A percentile compares a stretch with the other conserved stretches of the same genome.
These are phyloP conservation scores for Acanthochlamys bracteata DNA, from an alignment of 106 monocot species.

Conservation along the genomic window DNA sequence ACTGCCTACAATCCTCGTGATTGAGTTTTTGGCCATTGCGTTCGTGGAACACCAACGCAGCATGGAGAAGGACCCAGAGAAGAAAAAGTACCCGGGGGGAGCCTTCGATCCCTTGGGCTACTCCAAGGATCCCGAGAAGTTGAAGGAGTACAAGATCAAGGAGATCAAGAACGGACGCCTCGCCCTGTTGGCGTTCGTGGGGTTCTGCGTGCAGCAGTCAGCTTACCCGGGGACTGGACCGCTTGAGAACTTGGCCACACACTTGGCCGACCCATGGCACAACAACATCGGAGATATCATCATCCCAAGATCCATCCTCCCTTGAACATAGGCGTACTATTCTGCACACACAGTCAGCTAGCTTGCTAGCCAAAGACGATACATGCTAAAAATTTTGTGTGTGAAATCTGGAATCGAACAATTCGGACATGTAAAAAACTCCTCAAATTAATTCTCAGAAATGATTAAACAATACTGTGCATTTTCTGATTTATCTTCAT, in stretches of 20 bases:
- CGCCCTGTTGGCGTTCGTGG: constrained; percentile 79
- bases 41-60: constrained; percentile 93
- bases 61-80: constrained; percentile 98
- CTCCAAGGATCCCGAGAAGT: constrained; percentile 84
- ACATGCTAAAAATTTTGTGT: too few relatives aligned
- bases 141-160: constrained; percentile 89
- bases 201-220: constrained; percentile 89
- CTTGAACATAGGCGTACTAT: constrained; percentile 16
- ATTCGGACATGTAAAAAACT: too few relatives aligned
- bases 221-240: constrained; percentile 96
- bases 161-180: constrained; percentile 96
- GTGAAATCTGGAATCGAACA: too few relatives aligned
- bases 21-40: constrained; percentile 81
- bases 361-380: too few relatives aligned
- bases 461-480: too few relatives aligned
- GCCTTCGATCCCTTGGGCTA: constrained; percentile 91
- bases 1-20: constrained; percentile 74
- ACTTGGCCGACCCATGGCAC: constrained; percentile 97
- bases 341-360: too few relatives aligned
- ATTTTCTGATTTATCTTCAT: too few relatives aligned
- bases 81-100: constrained; percentile 95
- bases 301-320: constrained; percentile 62
- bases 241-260: constrained; percentile 83
- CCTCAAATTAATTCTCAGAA: too few relatives aligned
- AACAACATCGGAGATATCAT: constrained; percentile 89